A percentile compares a stretch with the other conserved stretches of the same genome.
Evolutionary conservation across 2,329 filamentous ascomycete species (phyloP).

Genomic region (Dactylella cylindrospora): DNA sequence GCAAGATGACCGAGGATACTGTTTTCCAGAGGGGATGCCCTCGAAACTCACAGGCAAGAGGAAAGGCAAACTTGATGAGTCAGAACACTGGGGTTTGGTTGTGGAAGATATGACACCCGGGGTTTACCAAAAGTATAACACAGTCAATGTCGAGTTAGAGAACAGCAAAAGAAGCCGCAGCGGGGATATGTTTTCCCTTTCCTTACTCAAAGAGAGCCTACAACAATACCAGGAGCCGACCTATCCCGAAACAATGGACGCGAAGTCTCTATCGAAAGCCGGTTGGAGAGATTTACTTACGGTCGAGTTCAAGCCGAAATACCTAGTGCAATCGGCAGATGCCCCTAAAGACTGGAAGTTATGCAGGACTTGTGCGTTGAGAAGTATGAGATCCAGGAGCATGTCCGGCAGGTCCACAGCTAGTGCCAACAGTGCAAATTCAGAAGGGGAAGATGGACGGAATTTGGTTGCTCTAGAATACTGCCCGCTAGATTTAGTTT

Average conservation of each 20-base stretch:
- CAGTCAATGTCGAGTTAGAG: constrained; percentile 7
- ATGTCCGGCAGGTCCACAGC: constrained; percentile 18
- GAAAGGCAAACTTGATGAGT: constrained; percentile 46
- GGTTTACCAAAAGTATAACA: constrained; percentile 34
- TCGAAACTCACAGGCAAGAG: constrained; percentile 14
- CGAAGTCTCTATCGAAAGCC: constrained; percentile 40
- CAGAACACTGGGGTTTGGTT: constrained; percentile 46
- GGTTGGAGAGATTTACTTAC: constrained; percentile 48
- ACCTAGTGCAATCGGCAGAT: constrained; percentile 46
- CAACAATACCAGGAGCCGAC: not conserved
- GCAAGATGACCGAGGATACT: constrained; percentile 19
- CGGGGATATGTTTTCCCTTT: constrained; percentile 10
- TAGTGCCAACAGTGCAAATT: constrained; percentile 9
- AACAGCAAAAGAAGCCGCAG: constrained; percentile 1
- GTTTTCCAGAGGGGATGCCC: constrained; percentile 9
- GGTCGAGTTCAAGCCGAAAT: constrained; percentile 49
- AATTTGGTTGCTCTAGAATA: constrained; percentile 40
- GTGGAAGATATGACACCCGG: constrained; percentile 48
- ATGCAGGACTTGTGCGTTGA: constrained; percentile 48
- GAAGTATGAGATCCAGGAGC: constrained; percentile 45
- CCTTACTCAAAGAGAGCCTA: constrained; percentile 23
- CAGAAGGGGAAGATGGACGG: constrained; percentile 11
- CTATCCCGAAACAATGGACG: constrained; percentile 19
- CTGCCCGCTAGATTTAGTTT: constrained; percentile 48
- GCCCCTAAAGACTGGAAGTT: constrained; percentile 49